A percentile compares a stretch with the other conserved stretches of the same genome.
phyloP scores from a whole-genome alignment of 768 basidiomycete species.

The Hygrocybe coccinea region DNA sequence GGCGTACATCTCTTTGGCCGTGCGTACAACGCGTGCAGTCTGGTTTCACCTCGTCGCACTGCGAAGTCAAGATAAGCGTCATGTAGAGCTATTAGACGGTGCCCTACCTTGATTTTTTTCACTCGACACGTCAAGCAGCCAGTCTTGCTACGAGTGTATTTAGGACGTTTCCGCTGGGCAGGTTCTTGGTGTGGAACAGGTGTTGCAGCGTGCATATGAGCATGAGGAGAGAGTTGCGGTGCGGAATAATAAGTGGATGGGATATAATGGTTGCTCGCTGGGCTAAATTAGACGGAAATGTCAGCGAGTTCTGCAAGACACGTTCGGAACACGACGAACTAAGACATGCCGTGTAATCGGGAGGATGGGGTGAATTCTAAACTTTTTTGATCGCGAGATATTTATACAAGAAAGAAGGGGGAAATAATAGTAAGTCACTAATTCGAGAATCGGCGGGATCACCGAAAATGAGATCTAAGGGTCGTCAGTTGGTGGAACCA shows the following conservation, averaged over 20 bases:
- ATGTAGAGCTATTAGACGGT: slow-evolving; percentile 1
- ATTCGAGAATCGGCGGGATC: slow-evolving; percentile 46
- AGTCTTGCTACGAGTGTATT: slow-evolving; percentile 92
- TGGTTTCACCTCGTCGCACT: slow-evolving; percentile 92
- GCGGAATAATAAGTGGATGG: slow-evolving; percentile 40
- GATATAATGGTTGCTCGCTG: slow-evolving; percentile 36
- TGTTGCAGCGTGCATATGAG: slow-evolving; percentile 45
- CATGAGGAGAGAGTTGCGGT: slow-evolving; percentile 38
- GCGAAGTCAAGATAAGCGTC: slow-evolving; percentile 7
- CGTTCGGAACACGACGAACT: slow-evolving; percentile 37
- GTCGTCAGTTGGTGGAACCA: slow-evolving; percentile 47
- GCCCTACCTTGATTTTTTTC: slow-evolving; percentile 87
- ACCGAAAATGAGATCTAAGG: slow-evolving; percentile 70
- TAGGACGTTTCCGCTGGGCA: slow-evolving; percentile 71
- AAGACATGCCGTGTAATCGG: slow-evolving; percentile 49
- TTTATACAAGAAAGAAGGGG: slow-evolving; percentile 12
- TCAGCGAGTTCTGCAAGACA: not conserved
- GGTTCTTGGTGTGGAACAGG: slow-evolving; percentile 47
- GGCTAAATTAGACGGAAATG: slow-evolving; percentile 27
- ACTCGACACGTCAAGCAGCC: slow-evolving; percentile 90
- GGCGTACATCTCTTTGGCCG: slow-evolving; percentile 73
- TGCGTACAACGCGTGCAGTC: slow-evolving; percentile 82
- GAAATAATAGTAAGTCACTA: not conserved
- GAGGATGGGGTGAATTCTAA: slow-evolving; percentile 34
- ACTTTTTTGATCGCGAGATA: slow-evolving; percentile 10